phyloP scores from a whole-genome alignment of 495 filamentous ascomycete species.

The Baudoinia panamericana region DNA sequence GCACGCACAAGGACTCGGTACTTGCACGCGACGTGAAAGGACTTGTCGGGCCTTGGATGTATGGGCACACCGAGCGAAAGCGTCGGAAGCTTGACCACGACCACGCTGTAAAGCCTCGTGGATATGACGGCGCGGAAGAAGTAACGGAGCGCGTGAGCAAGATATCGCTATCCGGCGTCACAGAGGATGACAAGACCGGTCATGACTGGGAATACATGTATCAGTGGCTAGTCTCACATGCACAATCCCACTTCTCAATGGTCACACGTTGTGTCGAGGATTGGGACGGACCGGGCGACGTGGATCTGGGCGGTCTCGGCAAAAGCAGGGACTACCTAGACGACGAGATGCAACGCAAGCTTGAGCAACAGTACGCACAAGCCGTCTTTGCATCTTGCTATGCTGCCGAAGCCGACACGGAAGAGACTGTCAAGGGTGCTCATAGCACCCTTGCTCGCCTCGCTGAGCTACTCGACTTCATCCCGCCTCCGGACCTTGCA shows the following conservation, averaged over 20 bases:
- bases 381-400: slow-evolving; percentile 63
- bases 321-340: slow-evolving; percentile 34
- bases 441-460: slow-evolving; percentile 50
- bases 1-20: slow-evolving; percentile 24
- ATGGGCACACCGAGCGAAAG: slow-evolving; percentile 53
- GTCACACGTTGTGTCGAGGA: slow-evolving; percentile 51
- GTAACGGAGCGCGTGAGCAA: neutral
- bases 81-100: slow-evolving; percentile 36
- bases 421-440: slow-evolving; percentile 46
- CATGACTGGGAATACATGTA: slow-evolving; percentile 67
- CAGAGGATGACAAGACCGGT: slow-evolving; percentile 18
- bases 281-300: slow-evolving; percentile 72
- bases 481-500: slow-evolving; percentile 34
- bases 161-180: slow-evolving; percentile 6
- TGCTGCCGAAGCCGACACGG: slow-evolving; percentile 45
- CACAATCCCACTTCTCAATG: slow-evolving; percentile 31
- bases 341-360: slow-evolving; percentile 38
- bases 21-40: slow-evolving; percentile 61
- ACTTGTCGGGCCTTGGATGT: slow-evolving; percentile 71
- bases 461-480: slow-evolving; percentile 45
- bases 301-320: slow-evolving; percentile 63
- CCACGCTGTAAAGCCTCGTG: slow-evolving; percentile 6
- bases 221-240: slow-evolving; percentile 62
- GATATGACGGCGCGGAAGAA: neutral
- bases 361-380: slow-evolving; percentile 55